Percentiles rank a stretch among this genome's conserved stretches.
Conservation (phyloP, 352 stramenopile genomes). For the Phytopythium cucurbitacearum region DNA sequence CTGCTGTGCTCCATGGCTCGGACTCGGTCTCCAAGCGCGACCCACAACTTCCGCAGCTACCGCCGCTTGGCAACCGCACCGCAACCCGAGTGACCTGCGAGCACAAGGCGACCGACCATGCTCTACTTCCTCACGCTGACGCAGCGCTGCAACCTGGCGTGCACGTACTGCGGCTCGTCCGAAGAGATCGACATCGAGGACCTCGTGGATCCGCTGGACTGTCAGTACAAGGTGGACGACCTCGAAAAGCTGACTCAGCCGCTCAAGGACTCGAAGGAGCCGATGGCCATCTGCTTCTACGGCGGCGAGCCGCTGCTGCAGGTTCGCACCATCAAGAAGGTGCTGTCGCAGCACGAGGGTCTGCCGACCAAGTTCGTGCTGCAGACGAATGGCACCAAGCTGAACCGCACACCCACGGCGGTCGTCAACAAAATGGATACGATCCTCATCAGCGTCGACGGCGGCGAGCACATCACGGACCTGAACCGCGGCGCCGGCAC, state of each 20-base stretch:
- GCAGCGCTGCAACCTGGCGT: constrained; percentile 28
- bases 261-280: constrained; percentile 14
- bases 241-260: constrained; percentile 15
- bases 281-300: constrained; percentile 34
- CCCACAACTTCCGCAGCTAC: no score
- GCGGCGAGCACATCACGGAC: constrained; percentile 25
- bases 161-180: constrained; percentile 31
- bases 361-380: constrained; percentile 16
- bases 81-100: no score
- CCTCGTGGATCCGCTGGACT: constrained; percentile 16
- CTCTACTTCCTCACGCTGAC: constrained; percentile 24
- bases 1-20: no score
- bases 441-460: constrained; percentile 32
- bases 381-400: constrained; percentile 33
- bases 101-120: constrained; percentile 2
- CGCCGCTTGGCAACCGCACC: no score
- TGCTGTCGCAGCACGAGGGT: constrained; percentile 24
- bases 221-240: constrained; percentile 17
- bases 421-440: constrained; percentile 28
- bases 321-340: constrained; percentile 29
- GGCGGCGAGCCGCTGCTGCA: constrained; percentile 29
- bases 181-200: constrained; percentile 29
- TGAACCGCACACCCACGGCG: constrained; percentile 21
- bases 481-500: constrained; percentile 21
- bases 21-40: no score